Conservation (phyloP, 352 stramenopile genomes). For the Phytophthora ramorum region DNA sequence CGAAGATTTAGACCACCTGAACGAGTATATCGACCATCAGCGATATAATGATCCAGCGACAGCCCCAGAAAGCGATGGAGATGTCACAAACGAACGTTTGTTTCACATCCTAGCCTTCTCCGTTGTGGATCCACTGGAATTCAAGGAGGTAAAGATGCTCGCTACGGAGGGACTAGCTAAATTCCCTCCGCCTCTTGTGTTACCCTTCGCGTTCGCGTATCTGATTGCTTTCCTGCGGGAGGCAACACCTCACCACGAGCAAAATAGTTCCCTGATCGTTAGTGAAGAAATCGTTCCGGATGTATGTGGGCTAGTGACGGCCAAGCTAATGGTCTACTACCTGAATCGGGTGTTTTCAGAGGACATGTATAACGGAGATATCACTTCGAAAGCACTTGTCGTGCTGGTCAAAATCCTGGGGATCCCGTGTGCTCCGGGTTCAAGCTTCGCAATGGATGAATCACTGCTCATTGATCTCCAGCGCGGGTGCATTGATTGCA, state of each 20-base stretch:
- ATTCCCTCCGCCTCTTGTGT: constrained; percentile 35
- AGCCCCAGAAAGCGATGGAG: neutral
- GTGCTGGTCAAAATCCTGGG: constrained; percentile 61
- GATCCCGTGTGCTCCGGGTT: constrained; percentile 37
- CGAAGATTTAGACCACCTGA: constrained; percentile 43
- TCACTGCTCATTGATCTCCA: constrained; percentile 67
- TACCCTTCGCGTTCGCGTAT: constrained; percentile 51
- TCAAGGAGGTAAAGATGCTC: constrained; percentile 84
- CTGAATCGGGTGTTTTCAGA: constrained; percentile 72
- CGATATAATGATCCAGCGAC: neutral
- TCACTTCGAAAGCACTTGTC: constrained; percentile 32
- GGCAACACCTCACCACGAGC: constrained; percentile 11
- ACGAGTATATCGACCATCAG: constrained; percentile 33
- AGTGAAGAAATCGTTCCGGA: constrained; percentile 28
- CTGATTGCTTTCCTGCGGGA: constrained; percentile 54
- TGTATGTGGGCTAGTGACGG: constrained; percentile 54
- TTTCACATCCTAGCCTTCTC: constrained; percentile 52
- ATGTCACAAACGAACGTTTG: constrained; percentile 21
- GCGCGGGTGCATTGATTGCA: constrained; percentile 73
- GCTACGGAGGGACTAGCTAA: constrained; percentile 63
- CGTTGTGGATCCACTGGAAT: constrained; percentile 69
- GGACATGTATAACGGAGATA: constrained; percentile 30
- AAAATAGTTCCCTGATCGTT: constrained; percentile 20
- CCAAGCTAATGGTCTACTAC: constrained; percentile 82
- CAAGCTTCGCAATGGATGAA: constrained; percentile 21